Evolutionary conservation across 176 grass and related monocot species (phyloP).

Genomic region (Carex scoparia): DNA sequence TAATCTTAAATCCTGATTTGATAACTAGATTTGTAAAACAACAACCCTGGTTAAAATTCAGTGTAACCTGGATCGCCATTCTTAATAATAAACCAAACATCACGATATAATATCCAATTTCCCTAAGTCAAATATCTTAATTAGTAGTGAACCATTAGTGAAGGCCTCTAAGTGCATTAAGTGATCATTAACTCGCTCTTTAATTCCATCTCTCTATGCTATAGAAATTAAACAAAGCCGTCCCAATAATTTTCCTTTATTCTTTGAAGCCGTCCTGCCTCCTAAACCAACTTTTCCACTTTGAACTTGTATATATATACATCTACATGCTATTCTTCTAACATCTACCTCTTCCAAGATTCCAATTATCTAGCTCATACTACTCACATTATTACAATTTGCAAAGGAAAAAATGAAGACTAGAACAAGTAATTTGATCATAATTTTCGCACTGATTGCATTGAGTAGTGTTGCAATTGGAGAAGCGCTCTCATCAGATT

Average conservation of each 20-base stretch:
- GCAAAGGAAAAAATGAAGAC: neutral
- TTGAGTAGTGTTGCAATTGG: neutral
- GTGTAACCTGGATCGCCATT: neutral
- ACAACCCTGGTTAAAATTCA: neutral
- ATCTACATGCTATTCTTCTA: neutral
- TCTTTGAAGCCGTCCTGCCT: conserved; percentile 12
- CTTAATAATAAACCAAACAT: neutral
- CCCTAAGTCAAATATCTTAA: neutral
- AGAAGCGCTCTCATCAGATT: neutral
- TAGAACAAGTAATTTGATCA: conserved; percentile 13
- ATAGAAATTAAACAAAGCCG: neutral
- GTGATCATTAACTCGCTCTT: neutral
- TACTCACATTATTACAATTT: neutral
- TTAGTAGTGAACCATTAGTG: neutral
- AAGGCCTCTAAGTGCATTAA: neutral
- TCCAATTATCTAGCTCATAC: neutral
- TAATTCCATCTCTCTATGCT: too few species aligned
- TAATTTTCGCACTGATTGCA: neutral
- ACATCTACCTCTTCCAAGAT: neutral
- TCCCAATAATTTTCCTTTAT: neutral
- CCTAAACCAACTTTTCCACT: neutral
- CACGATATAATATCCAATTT: neutral
- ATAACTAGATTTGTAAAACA: neutral
- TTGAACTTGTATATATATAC: neutral
- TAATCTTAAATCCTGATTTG: neutral